Percentiles rank a stretch among this genome's conserved stretches.
phyloP scores from a whole-genome alignment of 1,284 basidiomycete species.

The Coriolopsis trogii region DNA sequence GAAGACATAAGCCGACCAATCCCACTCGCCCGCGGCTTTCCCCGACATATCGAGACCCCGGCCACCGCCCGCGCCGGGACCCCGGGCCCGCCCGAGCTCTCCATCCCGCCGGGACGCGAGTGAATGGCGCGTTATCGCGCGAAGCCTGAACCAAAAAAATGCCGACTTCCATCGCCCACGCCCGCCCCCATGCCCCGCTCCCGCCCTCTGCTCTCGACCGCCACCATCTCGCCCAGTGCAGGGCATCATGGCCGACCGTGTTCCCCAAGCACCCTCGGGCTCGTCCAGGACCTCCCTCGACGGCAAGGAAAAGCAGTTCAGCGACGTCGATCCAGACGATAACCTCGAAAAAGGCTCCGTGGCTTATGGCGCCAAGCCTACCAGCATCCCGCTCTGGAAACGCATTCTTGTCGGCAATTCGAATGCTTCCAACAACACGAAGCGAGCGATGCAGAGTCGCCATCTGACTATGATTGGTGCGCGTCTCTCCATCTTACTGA shows the following conservation, averaged over 20 bases:
- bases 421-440: conserved; percentile 32
- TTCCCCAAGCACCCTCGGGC: conserved; percentile 11
- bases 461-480: conserved; percentile 49
- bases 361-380: background rate
- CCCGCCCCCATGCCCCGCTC: too few species aligned
- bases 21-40: background rate
- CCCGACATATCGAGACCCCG: background rate
- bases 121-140: too few species aligned
- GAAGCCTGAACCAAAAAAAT: too few species aligned
- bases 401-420: conserved; percentile 28
- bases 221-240: background rate
- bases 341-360: conserved; percentile 19
- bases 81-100: too few species aligned
- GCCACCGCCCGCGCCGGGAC: background rate
- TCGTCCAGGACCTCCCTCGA: conserved; percentile 15
- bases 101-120: too few species aligned
- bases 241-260: conserved; percentile 1
- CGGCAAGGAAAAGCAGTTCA: conserved; percentile 13
- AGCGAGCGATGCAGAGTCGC: conserved; percentile 43
- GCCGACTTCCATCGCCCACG: too few species aligned
- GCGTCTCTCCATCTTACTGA: background rate
- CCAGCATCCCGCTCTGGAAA: conserved; percentile 26
- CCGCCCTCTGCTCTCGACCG: background rate
- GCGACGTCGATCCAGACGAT: background rate
- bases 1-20: background rate